These are phyloP conservation scores for Luvunga scandens DNA, from an alignment of 345 rosid genomes.

Conservation along the genomic window DNA sequence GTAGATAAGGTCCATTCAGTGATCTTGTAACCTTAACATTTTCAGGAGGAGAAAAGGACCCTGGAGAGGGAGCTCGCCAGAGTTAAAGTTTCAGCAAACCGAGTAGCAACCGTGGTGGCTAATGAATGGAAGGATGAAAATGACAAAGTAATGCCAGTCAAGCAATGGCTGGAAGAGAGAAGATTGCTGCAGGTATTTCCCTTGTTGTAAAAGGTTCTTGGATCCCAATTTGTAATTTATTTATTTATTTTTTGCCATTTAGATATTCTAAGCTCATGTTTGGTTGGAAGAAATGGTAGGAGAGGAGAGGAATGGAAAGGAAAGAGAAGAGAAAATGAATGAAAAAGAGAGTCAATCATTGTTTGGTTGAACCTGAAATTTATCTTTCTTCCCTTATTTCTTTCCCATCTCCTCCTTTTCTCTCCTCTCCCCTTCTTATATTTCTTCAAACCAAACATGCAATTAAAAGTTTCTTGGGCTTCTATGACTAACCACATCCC, in stretches of 20 bases:
- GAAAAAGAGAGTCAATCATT: too few species aligned
- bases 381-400: too few species aligned
- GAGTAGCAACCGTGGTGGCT: conserved; percentile 85
- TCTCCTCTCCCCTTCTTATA: too few species aligned
- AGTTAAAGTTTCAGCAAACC: conserved; percentile 70
- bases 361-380: too few species aligned
- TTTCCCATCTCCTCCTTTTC: too few species aligned
- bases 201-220: background rate
- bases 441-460: too few species aligned
- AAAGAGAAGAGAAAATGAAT: too few species aligned
- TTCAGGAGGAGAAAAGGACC: conserved; percentile 85
- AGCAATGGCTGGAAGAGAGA: conserved; percentile 90
- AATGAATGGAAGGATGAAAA: conserved; percentile 97
- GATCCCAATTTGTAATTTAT: background rate
- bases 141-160: conserved; percentile 88
- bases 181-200: conserved; percentile 69
- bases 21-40: background rate
- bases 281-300: too few species aligned
- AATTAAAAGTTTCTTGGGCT: background rate
- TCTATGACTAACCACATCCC: background rate
- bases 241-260: background rate
- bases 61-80: conserved; percentile 95
- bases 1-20: background rate
- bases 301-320: too few species aligned
- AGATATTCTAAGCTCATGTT: background rate